These are phyloP conservation scores for Gracilariopsis chorda DNA, from an alignment of 23 red algal genomes.

Conservation along the genomic window DNA sequence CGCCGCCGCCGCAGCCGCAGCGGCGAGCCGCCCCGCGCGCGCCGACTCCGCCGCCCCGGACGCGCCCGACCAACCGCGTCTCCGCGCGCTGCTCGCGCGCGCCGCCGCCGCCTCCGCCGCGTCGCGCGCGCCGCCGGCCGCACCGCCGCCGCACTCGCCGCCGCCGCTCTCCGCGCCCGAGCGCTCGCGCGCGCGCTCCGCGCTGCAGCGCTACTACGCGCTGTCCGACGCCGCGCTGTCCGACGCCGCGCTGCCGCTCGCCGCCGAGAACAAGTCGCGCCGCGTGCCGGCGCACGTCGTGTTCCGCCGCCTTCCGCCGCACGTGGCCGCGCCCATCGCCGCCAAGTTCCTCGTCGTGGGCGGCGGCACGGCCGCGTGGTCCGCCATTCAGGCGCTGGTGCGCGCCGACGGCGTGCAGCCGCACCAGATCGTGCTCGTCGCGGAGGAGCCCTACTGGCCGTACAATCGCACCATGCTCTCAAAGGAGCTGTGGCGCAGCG, in stretches of 20 bases:
- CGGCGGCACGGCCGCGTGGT: conserved; percentile 81
- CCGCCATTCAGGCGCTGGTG: conserved; percentile 65
- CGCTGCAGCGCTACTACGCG: neutral
- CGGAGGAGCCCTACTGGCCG: conserved; percentile 54
- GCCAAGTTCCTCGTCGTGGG: conserved; percentile 59
- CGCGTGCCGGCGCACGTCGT: neutral
- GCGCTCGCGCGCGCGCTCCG: neutral
- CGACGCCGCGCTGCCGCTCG: neutral
- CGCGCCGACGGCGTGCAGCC: neutral
- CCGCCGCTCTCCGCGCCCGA: neutral
- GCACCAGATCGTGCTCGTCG: conserved; percentile 56
- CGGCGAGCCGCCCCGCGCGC: neutral
- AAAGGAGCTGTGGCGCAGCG: conserved; percentile 72
- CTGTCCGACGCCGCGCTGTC: neutral
- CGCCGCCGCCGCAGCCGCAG: neutral
- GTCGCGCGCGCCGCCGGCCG: neutral
- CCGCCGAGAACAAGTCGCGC: neutral
- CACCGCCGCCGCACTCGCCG: neutral
- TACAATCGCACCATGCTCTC: conserved; percentile 86
- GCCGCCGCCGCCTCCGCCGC: neutral
- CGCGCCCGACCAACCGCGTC: too few species aligned
- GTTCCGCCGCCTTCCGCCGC: neutral
- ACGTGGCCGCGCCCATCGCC: conserved; percentile 4
- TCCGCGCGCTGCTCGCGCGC: neutral
- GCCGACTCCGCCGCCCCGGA: neutral